A percentile compares a stretch with the other conserved stretches of the same genome.
phyloP scores from a whole-genome alignment of 768 basidiomycete species.

The Tubosaeta sp. region DNA sequence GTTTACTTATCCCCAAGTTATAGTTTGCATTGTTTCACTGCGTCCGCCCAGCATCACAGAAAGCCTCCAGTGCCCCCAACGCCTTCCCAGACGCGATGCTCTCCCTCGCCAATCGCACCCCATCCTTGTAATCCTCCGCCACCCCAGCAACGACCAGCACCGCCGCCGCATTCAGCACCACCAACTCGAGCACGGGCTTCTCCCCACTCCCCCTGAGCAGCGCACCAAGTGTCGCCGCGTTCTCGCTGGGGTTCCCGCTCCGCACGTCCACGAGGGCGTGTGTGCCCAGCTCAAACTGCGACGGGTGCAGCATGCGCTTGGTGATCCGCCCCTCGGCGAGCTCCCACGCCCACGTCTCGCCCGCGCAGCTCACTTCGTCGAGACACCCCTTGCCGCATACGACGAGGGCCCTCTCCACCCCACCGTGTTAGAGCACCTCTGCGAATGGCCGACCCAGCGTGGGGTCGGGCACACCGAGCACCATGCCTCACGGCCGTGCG shows the following conservation, averaged over 20 bases:
- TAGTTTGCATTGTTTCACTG: no score
- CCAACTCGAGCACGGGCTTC: slow-evolving; percentile 76
- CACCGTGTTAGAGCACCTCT: slow-evolving; percentile 62
- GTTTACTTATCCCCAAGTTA: no score
- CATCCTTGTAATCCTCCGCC: slow-evolving; percentile 65
- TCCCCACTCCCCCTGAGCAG: slow-evolving; percentile 48
- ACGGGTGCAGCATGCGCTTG: slow-evolving; percentile 58
- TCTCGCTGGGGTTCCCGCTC: slow-evolving; percentile 73
- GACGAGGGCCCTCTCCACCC: slow-evolving; percentile 81
- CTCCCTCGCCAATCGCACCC: slow-evolving; percentile 61
- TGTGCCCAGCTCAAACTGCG: slow-evolving; percentile 69
- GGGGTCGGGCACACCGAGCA: slow-evolving; percentile 83
- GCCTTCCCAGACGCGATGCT: slow-evolving; percentile 57
- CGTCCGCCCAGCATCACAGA: slow-evolving; percentile 39
- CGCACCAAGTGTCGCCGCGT: slow-evolving; percentile 66
- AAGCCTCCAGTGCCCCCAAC: slow-evolving; percentile 52
- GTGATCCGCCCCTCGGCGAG: slow-evolving; percentile 64
- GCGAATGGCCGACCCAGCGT: slow-evolving; percentile 83
- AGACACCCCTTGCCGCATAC: slow-evolving; percentile 90
- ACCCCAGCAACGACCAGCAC: slow-evolving; percentile 80
- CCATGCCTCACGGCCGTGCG: slow-evolving; percentile 78
- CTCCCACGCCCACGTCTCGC: slow-evolving; percentile 82
- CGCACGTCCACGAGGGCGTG: slow-evolving; percentile 69
- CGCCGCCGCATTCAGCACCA: slow-evolving; percentile 80
- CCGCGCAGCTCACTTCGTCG: slow-evolving; percentile 95